Evolutionary conservation across 2,329 filamentous ascomycete genomes (phyloP).

Genomic region (Sporothrix mexicana): DNA sequence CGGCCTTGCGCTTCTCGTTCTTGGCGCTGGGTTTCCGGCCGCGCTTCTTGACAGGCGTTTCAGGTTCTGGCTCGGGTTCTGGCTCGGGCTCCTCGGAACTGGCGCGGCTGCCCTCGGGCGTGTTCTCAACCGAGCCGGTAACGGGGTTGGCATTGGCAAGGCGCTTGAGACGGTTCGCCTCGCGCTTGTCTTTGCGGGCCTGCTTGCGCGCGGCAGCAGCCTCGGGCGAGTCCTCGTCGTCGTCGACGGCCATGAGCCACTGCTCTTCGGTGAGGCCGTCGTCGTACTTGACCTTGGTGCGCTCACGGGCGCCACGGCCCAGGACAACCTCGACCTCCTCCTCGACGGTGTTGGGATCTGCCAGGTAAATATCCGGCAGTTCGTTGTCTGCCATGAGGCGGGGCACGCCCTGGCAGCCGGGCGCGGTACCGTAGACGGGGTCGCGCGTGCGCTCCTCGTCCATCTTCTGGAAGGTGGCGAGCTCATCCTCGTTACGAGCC

Average conservation of each 20-base stretch:
- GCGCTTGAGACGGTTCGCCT: slow-evolving; percentile 74
- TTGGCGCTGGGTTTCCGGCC: slow-evolving; percentile 77
- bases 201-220: slow-evolving; percentile 90
- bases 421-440: slow-evolving; percentile 71
- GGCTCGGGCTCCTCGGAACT: slow-evolving; percentile 71
- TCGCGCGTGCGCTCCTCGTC: slow-evolving; percentile 75
- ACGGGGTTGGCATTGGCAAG: slow-evolving; percentile 41
- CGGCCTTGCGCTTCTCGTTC: slow-evolving; percentile 84
- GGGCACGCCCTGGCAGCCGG: slow-evolving; percentile 67
- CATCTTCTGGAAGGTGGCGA: slow-evolving; percentile 78
- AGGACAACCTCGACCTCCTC: slow-evolving; percentile 75
- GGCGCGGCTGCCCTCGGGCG: slow-evolving; percentile 78
- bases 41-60: slow-evolving; percentile 78
- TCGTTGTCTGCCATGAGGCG: slow-evolving; percentile 88
- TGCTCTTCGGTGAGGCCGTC: slow-evolving; percentile 98
- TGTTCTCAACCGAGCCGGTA: slow-evolving; percentile 62
- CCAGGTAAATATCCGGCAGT: slow-evolving; percentile 90
- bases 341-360: slow-evolving; percentile 83
- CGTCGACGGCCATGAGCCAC: slow-evolving; percentile 97
- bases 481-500: slow-evolving; percentile 82
- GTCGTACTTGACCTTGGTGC: slow-evolving; percentile 93
- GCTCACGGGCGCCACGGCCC: slow-evolving; percentile 91
- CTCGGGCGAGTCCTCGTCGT: slow-evolving; percentile 92
- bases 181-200: slow-evolving; percentile 79
- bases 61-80: slow-evolving; percentile 49